Conservation (phyloP, 805 yeast genomes). For the Sugiyamaella chiloensis region DNA sequence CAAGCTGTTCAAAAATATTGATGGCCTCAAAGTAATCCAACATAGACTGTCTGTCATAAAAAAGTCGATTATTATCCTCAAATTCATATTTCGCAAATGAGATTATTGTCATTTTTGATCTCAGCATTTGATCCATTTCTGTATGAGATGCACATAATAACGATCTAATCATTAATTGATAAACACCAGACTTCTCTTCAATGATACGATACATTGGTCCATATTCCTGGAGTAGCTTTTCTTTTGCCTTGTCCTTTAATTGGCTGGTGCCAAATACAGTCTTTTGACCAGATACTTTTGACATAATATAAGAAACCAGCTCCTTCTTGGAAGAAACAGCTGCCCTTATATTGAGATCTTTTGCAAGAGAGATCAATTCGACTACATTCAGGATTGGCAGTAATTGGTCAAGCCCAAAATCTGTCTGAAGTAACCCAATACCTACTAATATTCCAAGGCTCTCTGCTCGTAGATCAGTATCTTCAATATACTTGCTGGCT, state of each 20-base stretch:
- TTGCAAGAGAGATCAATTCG: conserved; percentile 24
- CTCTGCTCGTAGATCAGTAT: too few relatives aligned
- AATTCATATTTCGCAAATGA: conserved; percentile 23
- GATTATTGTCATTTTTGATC: conserved; percentile 27
- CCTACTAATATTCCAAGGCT: too few relatives aligned
- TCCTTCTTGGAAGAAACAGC: conserved; percentile 8
- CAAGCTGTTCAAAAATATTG: conserved; percentile 21
- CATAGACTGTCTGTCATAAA: conserved; percentile 16
- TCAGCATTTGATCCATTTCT: conserved; percentile 20
- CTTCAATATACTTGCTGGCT: conserved; percentile 24
- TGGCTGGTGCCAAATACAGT: neutral
- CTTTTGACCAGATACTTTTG: conserved; percentile 3
- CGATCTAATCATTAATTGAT: conserved; percentile 20
- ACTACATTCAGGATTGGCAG: conserved; percentile 23
- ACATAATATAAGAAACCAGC: conserved; percentile 11
- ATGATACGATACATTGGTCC: conserved; percentile 9
- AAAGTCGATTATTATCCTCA: conserved; percentile 22
- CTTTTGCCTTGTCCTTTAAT: neutral
- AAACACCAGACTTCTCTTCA: conserved; percentile 9
- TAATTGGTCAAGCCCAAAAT: too few relatives aligned
- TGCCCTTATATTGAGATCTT: conserved; percentile 3
- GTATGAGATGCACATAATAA: conserved; percentile 27
- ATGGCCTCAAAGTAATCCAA: conserved; percentile 24
- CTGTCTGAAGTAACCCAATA: too few relatives aligned
- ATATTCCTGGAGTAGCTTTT: neutral